A percentile compares a stretch with the other conserved stretches of the same genome.
phyloP scores from a whole-genome alignment of 2,329 filamentous ascomycete species.

The Hymenotorrendiella dingleyae region DNA sequence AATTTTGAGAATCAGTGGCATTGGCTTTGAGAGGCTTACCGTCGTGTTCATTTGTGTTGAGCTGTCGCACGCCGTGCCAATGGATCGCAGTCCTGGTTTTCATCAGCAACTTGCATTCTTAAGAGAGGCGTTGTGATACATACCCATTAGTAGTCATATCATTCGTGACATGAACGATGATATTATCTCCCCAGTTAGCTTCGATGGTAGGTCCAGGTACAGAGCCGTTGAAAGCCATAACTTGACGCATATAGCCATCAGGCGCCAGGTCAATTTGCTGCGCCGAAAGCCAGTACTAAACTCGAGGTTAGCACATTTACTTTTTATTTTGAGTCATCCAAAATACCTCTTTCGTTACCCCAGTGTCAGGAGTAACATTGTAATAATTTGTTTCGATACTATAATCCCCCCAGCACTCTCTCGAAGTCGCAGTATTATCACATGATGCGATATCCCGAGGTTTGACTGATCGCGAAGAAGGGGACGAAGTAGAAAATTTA shows the following conservation, averaged over 20 bases:
- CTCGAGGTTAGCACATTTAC: neutral
- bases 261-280: constrained; percentile 13
- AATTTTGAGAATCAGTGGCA: too few relatives aligned
- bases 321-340: neutral
- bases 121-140: constrained; percentile 8
- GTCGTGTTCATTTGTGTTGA: constrained; percentile 12
- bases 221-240: constrained; percentile 33
- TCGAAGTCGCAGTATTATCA: constrained; percentile 7
- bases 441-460: too few relatives aligned
- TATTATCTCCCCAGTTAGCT: neutral
- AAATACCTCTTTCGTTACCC: constrained; percentile 10
- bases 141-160: constrained; percentile 39
- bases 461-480: too few relatives aligned
- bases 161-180: constrained; percentile 31
- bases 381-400: constrained; percentile 13
- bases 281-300: constrained; percentile 12
- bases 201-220: constrained; percentile 9
- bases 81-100: constrained; percentile 42
- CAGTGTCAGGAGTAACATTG: constrained; percentile 5
- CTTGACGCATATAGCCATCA: constrained; percentile 42
- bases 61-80: constrained; percentile 42
- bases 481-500: too few relatives aligned
- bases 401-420: constrained; percentile 9
- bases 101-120: constrained; percentile 3
- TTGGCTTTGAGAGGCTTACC: constrained; percentile 14